Conservation (phyloP, 2,329 filamentous ascomycete species). For the Fonsecaea nubica region DNA sequence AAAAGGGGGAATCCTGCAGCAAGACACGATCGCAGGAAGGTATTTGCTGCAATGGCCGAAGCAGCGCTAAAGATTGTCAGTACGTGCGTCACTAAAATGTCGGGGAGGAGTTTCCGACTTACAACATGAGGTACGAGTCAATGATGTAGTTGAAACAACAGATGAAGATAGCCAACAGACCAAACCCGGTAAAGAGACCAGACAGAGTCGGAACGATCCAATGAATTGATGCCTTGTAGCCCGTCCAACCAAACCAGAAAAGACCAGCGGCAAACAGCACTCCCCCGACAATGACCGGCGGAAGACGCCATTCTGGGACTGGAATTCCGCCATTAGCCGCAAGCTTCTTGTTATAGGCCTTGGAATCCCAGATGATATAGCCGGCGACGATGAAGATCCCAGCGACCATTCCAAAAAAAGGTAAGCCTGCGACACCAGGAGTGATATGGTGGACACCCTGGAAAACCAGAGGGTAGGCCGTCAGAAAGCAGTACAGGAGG, state of each 20-base stretch:
- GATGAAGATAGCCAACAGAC: conserved; percentile 64
- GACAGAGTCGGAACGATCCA: conserved; percentile 53
- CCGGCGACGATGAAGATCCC: conserved; percentile 73
- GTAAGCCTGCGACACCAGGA: conserved; percentile 73
- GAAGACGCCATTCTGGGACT: conserved; percentile 64
- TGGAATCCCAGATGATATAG: conserved; percentile 68
- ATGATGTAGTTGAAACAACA: conserved; percentile 65
- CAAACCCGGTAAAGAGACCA: conserved; percentile 64
- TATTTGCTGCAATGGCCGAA: conserved; percentile 58
- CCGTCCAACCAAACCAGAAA: conserved; percentile 81
- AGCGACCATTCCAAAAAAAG: conserved; percentile 82
- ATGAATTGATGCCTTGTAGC: conserved; percentile 53
- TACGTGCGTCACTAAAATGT: neutral
- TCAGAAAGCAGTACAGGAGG: conserved; percentile 44
- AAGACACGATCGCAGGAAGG: conserved; percentile 53
- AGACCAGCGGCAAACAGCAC: conserved; percentile 65
- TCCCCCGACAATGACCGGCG: conserved; percentile 61
- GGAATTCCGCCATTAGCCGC: conserved; percentile 67
- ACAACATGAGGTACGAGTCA: conserved; percentile 64
- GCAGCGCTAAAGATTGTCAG: conserved; percentile 49
- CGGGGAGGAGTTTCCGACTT: conserved; percentile 36
- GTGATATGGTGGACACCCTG: conserved; percentile 70
- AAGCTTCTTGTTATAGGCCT: conserved; percentile 72
- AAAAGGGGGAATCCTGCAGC: conserved; percentile 59
- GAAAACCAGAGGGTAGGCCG: conserved; percentile 46